Conservation (phyloP, 495 filamentous ascomycete species). For the Annulohypoxylon moriforme region DNA sequence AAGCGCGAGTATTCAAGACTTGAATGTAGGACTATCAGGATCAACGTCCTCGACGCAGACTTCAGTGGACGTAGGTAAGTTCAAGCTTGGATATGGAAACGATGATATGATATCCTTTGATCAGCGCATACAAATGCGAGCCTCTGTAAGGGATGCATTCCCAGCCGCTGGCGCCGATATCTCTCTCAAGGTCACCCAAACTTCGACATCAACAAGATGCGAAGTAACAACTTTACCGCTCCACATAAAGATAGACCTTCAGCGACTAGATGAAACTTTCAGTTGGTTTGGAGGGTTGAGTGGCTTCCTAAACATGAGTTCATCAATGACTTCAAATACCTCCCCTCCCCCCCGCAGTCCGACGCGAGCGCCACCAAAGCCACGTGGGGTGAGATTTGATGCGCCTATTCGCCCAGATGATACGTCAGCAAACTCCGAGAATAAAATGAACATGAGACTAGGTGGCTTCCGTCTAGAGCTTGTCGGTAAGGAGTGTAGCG, state of each 20-base stretch:
- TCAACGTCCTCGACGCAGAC: slow-evolving; percentile 51
- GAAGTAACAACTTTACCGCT: slow-evolving; percentile 87
- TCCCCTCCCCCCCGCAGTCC: slow-evolving; percentile 61
- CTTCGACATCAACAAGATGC: slow-evolving; percentile 63
- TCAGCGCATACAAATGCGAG: slow-evolving; percentile 71
- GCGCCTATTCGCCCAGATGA: slow-evolving; percentile 61
- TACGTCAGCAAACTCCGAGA: slow-evolving; percentile 58
- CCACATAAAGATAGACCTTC: slow-evolving; percentile 79
- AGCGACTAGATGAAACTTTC: slow-evolving; percentile 85
- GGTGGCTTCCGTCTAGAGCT: slow-evolving; percentile 80
- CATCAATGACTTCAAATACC: slow-evolving; percentile 80
- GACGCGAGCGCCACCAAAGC: slow-evolving; percentile 51
- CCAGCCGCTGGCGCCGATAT: slow-evolving; percentile 72
- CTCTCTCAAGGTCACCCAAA: slow-evolving; percentile 67
- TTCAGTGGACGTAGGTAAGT: slow-evolving; percentile 68
- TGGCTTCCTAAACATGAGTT: slow-evolving; percentile 87
- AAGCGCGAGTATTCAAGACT: slow-evolving; percentile 58
- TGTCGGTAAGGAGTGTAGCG: slow-evolving; percentile 76
- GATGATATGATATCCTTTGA: slow-evolving; percentile 82
- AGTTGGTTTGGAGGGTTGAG: slow-evolving; percentile 92
- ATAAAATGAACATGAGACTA: slow-evolving; percentile 79
- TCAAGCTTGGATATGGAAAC: slow-evolving; percentile 77
- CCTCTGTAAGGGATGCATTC: slow-evolving; percentile 73
- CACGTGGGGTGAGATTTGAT: slow-evolving; percentile 81
- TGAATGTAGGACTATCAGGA: slow-evolving; percentile 54